Percentiles rank a stretch among this genome's conserved stretches.
These are phyloP conservation scores for Colletotrichum sp. DNA, from an alignment of 2,329 filamentous ascomycete genomes.

Conservation along the genomic window DNA sequence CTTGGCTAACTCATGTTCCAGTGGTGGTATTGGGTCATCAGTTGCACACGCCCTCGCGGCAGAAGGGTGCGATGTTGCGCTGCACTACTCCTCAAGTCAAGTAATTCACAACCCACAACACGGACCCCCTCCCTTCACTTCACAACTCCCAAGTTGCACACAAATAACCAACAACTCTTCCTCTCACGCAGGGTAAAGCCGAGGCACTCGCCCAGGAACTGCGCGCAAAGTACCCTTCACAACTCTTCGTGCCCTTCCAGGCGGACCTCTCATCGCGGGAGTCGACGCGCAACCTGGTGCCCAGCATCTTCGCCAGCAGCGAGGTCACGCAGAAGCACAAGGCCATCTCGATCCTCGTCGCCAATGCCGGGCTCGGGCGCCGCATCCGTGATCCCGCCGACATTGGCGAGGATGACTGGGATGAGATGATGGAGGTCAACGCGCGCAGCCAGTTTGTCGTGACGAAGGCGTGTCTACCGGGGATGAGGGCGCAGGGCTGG, in stretches of 20 bases:
- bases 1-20: constrained; percentile 11
- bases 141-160: background rate
- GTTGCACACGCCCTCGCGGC: constrained; percentile 35
- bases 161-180: background rate
- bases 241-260: constrained; percentile 29
- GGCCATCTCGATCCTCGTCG: constrained; percentile 35
- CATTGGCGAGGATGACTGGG: constrained; percentile 39
- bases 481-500: constrained; percentile 35
- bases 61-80: constrained; percentile 37
- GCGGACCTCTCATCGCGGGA: constrained; percentile 33
- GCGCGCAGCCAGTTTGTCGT: constrained; percentile 37
- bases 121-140: background rate
- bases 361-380: constrained; percentile 36
- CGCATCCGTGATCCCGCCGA: constrained; percentile 36
- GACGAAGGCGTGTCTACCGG: constrained; percentile 32
- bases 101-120: constrained; percentile 21
- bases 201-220: constrained; percentile 31
- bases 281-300: constrained; percentile 27
- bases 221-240: constrained; percentile 24
- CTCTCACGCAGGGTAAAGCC: constrained; percentile 30
- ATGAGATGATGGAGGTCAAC: constrained; percentile 39
- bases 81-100: constrained; percentile 38
- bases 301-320: constrained; percentile 21
- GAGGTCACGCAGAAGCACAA: constrained; percentile 25
- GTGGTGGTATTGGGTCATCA: constrained; percentile 39